phyloP scores from a whole-genome alignment of 768 basidiomycete species.

The Mycena capillaripes region DNA sequence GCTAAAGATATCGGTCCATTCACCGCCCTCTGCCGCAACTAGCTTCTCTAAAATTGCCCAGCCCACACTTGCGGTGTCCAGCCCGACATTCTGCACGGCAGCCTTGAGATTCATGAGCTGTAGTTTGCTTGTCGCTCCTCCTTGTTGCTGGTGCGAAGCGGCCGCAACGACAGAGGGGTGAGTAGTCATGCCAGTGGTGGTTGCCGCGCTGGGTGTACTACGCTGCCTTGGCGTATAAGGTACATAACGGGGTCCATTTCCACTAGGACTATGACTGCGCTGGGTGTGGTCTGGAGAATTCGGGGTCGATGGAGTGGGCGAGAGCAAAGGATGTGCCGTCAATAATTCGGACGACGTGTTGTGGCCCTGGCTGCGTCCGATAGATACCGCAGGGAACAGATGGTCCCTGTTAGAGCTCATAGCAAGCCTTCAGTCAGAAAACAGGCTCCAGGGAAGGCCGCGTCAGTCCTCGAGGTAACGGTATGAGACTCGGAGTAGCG shows the following conservation, averaged over 20 bases:
- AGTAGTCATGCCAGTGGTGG: slow-evolving; percentile 38
- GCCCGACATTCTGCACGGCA: slow-evolving; percentile 75
- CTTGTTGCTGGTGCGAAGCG: slow-evolving; percentile 56
- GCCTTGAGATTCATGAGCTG: slow-evolving; percentile 83
- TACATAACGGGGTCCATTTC: slow-evolving; percentile 62
- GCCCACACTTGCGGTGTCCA: slow-evolving; percentile 75
- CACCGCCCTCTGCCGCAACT: slow-evolving; percentile 66
- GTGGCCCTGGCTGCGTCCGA: slow-evolving; percentile 65
- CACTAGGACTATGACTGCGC: slow-evolving; percentile 44
- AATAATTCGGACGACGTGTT: slow-evolving; percentile 67
- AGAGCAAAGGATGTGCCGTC: slow-evolving; percentile 76
- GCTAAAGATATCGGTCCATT: slow-evolving; percentile 81
- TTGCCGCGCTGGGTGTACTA: slow-evolving; percentile 32
- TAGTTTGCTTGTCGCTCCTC: slow-evolving; percentile 75
- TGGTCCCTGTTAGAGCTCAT: slow-evolving; percentile 39
- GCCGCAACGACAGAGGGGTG: slow-evolving; percentile 33
- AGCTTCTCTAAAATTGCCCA: slow-evolving; percentile 86
- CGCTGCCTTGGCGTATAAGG: slow-evolving; percentile 35
- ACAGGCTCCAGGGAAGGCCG: neutral
- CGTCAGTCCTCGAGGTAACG: neutral
- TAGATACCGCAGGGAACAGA: slow-evolving; percentile 66
- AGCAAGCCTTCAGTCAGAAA: neutral
- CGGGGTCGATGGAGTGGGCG: slow-evolving; percentile 50
- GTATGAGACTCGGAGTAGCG: neutral
- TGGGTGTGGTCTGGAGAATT: slow-evolving; percentile 46